Percentiles rank a stretch among this genome's conserved stretches.
Evolutionary conservation across 2,329 filamentous ascomycete genomes (phyloP).

Genomic region (Grosmannia clavigera): DNA sequence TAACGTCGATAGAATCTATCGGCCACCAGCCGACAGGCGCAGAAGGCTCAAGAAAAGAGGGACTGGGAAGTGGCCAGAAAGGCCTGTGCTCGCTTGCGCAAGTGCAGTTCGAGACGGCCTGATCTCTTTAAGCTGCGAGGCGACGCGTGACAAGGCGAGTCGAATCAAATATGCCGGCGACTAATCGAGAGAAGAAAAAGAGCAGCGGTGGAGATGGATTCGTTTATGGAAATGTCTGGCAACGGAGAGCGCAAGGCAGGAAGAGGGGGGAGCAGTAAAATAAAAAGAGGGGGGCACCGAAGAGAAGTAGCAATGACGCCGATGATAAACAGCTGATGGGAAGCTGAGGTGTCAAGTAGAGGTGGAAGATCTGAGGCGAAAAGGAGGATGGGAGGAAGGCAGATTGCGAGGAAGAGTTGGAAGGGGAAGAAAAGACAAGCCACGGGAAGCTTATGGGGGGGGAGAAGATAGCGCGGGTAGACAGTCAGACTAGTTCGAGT

Average conservation of each 20-base stretch:
- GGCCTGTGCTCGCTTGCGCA: neutral
- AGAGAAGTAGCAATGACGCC: neutral
- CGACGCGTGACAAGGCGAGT: neutral
- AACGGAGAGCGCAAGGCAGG: neutral
- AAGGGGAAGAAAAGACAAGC: conserved; percentile 1
- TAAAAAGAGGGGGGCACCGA: neutral
- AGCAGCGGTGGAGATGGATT: neutral
- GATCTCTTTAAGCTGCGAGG: neutral
- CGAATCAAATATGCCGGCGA: neutral
- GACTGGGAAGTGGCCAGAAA: conserved; percentile 1
- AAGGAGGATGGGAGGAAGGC: conserved; percentile 1
- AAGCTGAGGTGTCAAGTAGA: neutral
- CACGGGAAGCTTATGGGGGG: neutral
- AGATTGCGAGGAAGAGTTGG: neutral
- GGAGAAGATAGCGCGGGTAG: neutral
- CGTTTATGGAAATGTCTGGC: neutral
- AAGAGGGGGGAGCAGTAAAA: neutral
- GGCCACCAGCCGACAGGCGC: conserved; percentile 1
- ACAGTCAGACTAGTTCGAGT: neutral
- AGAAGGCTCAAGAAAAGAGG: neutral
- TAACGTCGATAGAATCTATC: conserved; percentile 19
- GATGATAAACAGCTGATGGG: neutral
- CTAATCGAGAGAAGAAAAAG: neutral
- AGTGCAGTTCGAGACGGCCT: neutral
- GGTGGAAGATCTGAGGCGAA: neutral